phyloP scores from a whole-genome alignment of 78 protist genomes.

The Pigoraptor vietnamica region DNA sequence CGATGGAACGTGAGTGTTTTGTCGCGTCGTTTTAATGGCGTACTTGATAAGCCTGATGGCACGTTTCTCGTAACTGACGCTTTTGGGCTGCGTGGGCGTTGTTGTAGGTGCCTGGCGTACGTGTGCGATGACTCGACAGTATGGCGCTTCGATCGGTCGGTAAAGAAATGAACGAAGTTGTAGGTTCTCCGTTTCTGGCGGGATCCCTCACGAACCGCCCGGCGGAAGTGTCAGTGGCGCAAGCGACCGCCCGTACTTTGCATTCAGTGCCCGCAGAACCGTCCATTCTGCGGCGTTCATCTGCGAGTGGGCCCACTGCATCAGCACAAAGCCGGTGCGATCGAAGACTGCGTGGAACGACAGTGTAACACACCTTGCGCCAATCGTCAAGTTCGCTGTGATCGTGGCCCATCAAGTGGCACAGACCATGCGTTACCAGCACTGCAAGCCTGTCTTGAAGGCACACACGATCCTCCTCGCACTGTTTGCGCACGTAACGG shows the following conservation, averaged over 20 bases:
- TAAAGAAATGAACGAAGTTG: neutral
- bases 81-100: neutral
- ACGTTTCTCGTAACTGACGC: too few relatives aligned
- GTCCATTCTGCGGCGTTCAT: neutral
- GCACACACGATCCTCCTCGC: neutral
- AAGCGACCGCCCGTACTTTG: neutral
- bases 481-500: neutral
- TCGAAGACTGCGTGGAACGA: too few relatives aligned
- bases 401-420: neutral
- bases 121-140: neutral
- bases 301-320: neutral
- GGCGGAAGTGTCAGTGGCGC: neutral
- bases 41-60: too few relatives aligned
- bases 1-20: neutral
- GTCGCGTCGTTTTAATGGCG: too few relatives aligned
- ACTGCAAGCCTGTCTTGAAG: neutral
- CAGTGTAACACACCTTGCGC: neutral
- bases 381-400: neutral
- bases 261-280: neutral
- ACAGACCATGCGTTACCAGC: neutral
- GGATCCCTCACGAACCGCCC: neutral
- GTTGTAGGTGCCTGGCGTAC: neutral
- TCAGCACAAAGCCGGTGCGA: too few relatives aligned
- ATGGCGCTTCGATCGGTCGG: neutral
- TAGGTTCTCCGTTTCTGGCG: neutral